These are phyloP conservation scores for Cystofilobasidium macerans DNA, from an alignment of 768 basidiomycete species.

Conservation along the genomic window DNA sequence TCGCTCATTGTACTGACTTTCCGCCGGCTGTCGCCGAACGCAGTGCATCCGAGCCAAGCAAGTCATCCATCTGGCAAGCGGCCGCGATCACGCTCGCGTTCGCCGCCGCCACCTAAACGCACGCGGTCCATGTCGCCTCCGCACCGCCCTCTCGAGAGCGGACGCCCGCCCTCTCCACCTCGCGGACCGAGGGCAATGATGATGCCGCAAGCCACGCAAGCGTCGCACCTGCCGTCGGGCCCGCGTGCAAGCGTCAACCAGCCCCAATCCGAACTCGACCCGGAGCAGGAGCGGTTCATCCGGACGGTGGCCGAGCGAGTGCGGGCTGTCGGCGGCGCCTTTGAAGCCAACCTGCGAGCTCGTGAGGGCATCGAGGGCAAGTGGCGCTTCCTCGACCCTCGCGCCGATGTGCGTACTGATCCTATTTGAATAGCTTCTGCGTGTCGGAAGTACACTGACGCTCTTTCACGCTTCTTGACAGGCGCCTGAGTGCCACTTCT, in stretches of 20 bases:
- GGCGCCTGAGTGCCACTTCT: constrained; percentile 42
- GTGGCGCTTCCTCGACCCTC: constrained; percentile 58
- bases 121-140: not conserved
- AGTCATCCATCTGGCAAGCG: constrained; percentile 26
- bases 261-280: constrained; percentile 40
- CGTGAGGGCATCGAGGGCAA: constrained; percentile 71
- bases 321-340: constrained; percentile 59
- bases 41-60: constrained; percentile 9
- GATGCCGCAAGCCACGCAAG: too few relatives aligned
- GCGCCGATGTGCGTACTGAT: constrained; percentile 36
- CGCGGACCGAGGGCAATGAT: too few relatives aligned
- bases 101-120: constrained; percentile 31
- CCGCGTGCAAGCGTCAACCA: too few relatives aligned
- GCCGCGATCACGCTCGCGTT: constrained; percentile 42
- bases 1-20: not conserved
- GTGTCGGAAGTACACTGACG: not conserved
- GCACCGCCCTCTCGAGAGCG: too few relatives aligned
- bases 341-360: constrained; percentile 61
- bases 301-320: constrained; percentile 76
- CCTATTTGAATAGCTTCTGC: too few relatives aligned
- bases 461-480: constrained; percentile 21
- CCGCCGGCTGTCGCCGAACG: constrained; percentile 23
- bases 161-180: too few relatives aligned
- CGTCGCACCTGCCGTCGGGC: too few relatives aligned
- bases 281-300: constrained; percentile 75